A percentile compares a stretch with the other conserved stretches of the same genome.
Conservation (phyloP, 106 monocot genomes). For the Platanthera guangdongensis region DNA sequence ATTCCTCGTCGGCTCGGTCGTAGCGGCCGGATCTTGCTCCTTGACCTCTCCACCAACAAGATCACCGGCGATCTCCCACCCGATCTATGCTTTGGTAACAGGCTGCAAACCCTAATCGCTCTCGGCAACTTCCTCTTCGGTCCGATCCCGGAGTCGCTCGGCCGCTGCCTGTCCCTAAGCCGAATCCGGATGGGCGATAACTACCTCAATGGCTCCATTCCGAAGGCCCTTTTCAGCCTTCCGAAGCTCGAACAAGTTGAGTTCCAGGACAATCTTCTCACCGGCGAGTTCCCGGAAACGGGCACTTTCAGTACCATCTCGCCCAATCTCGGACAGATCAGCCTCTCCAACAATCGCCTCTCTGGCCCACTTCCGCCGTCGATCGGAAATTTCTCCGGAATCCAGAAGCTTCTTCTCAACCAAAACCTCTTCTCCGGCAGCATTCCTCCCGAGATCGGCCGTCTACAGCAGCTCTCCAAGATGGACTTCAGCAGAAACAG, state of each 20-base stretch:
- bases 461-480: conserved; percentile 74
- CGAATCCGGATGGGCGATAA: conserved; percentile 47
- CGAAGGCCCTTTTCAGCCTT: conserved; percentile 31
- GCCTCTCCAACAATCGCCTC: conserved; percentile 50
- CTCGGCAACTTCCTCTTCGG: conserved; percentile 60
- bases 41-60: conserved; percentile 53
- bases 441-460: conserved; percentile 65
- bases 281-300: conserved; percentile 40
- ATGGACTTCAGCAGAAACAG: conserved; percentile 55
- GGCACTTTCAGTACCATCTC: background rate
- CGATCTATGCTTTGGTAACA: conserved; percentile 33
- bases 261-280: conserved; percentile 52
- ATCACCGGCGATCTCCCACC: conserved; percentile 42
- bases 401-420: conserved; percentile 78
- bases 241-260: conserved; percentile 45
- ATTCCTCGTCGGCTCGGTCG: conserved; percentile 31
- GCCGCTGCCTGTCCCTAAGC: conserved; percentile 34
- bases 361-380: conserved; percentile 35
- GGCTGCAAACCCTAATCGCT: conserved; percentile 47
- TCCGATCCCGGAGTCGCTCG: conserved; percentile 38
- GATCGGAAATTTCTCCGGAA: conserved; percentile 55
- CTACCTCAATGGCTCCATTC: conserved; percentile 63
- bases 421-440: conserved; percentile 53
- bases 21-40: conserved; percentile 30
- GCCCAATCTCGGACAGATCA: conserved; percentile 37